phyloP scores from a whole-genome alignment of 176 grass and related monocot genomes.

The Musa schizocarpa region DNA sequence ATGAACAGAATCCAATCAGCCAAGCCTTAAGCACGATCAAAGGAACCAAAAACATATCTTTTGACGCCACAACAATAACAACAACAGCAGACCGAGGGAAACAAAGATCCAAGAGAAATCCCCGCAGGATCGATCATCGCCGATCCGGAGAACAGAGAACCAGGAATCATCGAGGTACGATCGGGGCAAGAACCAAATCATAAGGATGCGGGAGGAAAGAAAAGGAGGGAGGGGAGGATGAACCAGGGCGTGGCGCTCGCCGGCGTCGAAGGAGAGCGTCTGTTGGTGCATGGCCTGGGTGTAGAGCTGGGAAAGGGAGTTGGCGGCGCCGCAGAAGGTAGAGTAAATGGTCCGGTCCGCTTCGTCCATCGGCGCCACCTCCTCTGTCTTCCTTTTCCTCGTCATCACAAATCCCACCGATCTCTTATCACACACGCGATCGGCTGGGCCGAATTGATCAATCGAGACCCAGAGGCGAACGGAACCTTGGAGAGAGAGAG shows the following conservation, averaged over 20 bases:
- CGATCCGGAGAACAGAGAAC: neutral
- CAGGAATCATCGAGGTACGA: neutral
- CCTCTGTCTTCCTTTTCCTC: constrained; percentile 68
- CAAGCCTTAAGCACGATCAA: too few relatives aligned
- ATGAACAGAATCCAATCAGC: too few relatives aligned
- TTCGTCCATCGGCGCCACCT: constrained; percentile 52
- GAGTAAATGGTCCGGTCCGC: constrained; percentile 75
- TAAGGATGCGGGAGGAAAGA: neutral
- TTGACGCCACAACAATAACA: too few relatives aligned
- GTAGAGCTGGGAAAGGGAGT: constrained; percentile 81
- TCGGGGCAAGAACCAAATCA: neutral
- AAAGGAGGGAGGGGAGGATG: neutral
- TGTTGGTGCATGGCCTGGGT: constrained; percentile 66
- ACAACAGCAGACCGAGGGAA: too few relatives aligned
- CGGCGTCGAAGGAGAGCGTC: constrained; percentile 74
- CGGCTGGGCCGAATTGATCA: neutral
- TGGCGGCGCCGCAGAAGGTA: constrained; percentile 62
- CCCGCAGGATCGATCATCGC: neutral
- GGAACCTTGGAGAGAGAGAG: constrained; percentile 2
- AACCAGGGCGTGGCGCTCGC: constrained; percentile 59
- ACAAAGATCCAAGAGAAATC: too few relatives aligned
- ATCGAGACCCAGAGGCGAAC: neutral
- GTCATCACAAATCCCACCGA: constrained; percentile 26
- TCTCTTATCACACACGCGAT: neutral
- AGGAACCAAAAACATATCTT: too few relatives aligned